Percentiles rank a stretch among this genome's conserved stretches.
These are phyloP conservation scores for Trichoderma citrinoviride DNA, from an alignment of 2,329 filamentous ascomycete species.

Conservation along the genomic window DNA sequence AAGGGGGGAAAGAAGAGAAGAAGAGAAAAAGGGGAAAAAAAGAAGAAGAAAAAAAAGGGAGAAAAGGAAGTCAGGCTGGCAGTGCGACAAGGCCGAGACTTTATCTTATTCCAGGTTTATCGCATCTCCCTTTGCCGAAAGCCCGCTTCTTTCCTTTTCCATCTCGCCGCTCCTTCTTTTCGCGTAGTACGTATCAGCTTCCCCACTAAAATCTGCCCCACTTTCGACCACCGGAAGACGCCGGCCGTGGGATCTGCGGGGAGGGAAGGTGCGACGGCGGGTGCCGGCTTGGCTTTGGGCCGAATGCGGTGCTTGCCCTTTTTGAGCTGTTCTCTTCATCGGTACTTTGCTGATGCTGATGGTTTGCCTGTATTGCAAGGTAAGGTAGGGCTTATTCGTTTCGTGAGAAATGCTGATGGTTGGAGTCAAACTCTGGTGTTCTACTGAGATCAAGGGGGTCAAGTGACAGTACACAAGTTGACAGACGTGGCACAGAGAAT, in stretches of 20 bases:
- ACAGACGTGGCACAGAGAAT: not conserved
- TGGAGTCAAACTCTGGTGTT: not conserved
- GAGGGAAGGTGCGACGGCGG: constrained; percentile 16
- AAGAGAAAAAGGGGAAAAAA: not conserved
- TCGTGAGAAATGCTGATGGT: not conserved
- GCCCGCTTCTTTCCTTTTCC: too few relatives aligned
- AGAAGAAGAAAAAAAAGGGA: not conserved
- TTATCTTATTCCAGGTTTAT: not conserved
- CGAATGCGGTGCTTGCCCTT: constrained; percentile 6
- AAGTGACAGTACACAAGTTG: too few relatives aligned
- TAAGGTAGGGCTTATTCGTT: too few relatives aligned
- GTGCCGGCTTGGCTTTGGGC: constrained; percentile 17
- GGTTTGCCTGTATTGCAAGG: too few relatives aligned
- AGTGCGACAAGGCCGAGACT: not conserved
- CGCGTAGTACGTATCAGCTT: not conserved
- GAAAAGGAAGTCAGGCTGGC: not conserved
- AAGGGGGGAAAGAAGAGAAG: not conserved
- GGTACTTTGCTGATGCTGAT: not conserved
- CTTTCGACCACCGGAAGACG: constrained; percentile 7
- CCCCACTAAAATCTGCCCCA: not conserved
- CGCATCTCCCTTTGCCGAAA: not conserved
- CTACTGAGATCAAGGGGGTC: too few relatives aligned
- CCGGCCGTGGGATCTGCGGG: constrained; percentile 4
- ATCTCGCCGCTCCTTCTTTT: not conserved
- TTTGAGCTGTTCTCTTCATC: too few relatives aligned